These are phyloP conservation scores for Helichrysum umbraculigerum DNA, from an alignment of 129 eudicot genomes.

Conservation along the genomic window DNA sequence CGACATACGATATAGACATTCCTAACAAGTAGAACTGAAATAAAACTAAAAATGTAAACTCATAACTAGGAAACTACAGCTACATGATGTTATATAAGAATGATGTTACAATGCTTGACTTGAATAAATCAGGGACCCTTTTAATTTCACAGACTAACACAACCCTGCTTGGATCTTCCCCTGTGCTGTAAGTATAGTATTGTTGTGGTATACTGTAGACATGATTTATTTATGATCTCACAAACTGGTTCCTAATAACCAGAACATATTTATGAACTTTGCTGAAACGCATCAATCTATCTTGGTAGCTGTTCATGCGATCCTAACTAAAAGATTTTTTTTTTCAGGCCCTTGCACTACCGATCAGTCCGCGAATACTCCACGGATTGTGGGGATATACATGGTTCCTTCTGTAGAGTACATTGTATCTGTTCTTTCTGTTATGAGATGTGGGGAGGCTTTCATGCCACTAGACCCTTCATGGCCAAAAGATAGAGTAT, in stretches of 20 bases:
- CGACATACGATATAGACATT: not conserved
- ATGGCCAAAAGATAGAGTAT: constrained; percentile 75
- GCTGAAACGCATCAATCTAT: not conserved
- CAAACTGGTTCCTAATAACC: not conserved
- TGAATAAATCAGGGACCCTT: not conserved
- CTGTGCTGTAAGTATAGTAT: not conserved
- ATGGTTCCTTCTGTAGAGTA: constrained; percentile 88
- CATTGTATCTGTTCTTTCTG: constrained; percentile 70
- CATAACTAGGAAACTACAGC: not conserved
- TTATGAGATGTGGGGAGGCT: constrained; percentile 83
- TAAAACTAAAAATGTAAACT: not conserved
- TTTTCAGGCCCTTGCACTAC: constrained; percentile 28
- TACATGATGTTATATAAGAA: not conserved
- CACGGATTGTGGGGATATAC: constrained; percentile 72
- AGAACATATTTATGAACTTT: not conserved
- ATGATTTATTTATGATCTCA: not conserved
- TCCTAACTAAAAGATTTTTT: not conserved
- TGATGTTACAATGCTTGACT: not conserved
- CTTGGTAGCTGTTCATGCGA: not conserved
- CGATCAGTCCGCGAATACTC: constrained; percentile 33
- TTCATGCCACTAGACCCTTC: constrained; percentile 89
- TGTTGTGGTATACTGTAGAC: not conserved
- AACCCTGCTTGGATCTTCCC: not conserved
- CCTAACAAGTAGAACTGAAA: not conserved
- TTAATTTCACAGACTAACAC: not conserved